Base-by-base conservation (phyloP, 768 basidiomycete genomes). In the Amanita pseudoporphyria region DNA sequence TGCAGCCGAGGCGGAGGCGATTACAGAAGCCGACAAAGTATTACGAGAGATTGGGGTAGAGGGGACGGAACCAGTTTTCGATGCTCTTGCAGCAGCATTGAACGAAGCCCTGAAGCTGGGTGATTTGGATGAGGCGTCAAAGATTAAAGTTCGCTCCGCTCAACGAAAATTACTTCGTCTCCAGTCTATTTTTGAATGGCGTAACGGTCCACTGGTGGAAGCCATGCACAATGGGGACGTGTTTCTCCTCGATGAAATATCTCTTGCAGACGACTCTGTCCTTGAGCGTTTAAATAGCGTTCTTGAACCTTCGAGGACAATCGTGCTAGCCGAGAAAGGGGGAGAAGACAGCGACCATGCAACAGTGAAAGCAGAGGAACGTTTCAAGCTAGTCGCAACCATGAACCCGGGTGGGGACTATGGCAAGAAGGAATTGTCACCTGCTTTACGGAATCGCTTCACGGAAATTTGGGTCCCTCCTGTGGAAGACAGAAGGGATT, bases 361-460 rank as follows among this genome's bases (percentile, higher is more conserved):
- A 26, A 72, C 74, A 6, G 71, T 98, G 36, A 69, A 66, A 16
- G 94, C 92, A 6, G 62, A 68, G 6, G 67, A 74, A 3, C 67
- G 67, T 1, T 99, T 99, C 74, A 85, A 93, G 62, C 79, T 99
- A 32, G 72, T 97, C 0, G 92, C 96, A 2, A 98, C 96, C 2
- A 99, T 99, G 96, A 99, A 99, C 62, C 96, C 96, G 0, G 96
- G 96, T 16, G 96, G 96, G 12, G 96, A 99, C 60, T 98, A 94
- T 58, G 96, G 96, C 19, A 99, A 99, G 72, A 99, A 98, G 62
- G 96, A 99, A 61, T 71, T 99, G 2, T 98, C 96, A 1, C 95
- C 94, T 28, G 96, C 96, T 0, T 71, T 99, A 33, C 81, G 96
- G 16, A 99, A 98, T 67, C 81, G 96, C 4, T 99, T 99, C 67